Percentiles rank a stretch among this genome's conserved stretches.
These are phyloP conservation scores for Rhodotorula taiwanensis DNA, from an alignment of 768 basidiomycete genomes.

Conservation along the genomic window DNA sequence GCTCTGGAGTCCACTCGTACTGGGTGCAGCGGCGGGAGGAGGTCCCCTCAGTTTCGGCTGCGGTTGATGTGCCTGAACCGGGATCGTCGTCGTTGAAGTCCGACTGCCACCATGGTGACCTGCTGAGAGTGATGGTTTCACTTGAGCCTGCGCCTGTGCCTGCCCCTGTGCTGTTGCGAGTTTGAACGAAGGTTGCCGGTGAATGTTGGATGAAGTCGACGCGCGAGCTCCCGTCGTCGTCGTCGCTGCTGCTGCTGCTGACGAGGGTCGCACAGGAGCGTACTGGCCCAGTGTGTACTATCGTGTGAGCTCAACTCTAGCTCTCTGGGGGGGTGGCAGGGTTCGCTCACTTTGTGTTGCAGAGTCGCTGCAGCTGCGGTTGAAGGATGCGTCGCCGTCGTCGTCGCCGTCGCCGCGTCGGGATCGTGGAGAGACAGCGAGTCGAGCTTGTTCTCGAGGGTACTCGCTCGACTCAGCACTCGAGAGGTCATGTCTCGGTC, in stretches of 20 bases:
- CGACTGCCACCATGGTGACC: no score
- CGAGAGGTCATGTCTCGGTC: slow-evolving; percentile 9
- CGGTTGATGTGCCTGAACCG: no score
- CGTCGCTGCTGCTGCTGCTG: slow-evolving; percentile 2
- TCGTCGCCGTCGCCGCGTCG: not conserved
- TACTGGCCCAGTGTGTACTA: not conserved
- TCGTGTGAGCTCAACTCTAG: no score
- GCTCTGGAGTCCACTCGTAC: slow-evolving; percentile 3
- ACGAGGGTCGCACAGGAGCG: slow-evolving; percentile 20
- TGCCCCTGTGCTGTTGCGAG: not conserved
- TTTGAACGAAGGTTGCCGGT: slow-evolving; percentile 22
- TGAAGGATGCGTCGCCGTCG: not conserved
- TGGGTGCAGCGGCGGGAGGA: not conserved
- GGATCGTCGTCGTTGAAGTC: no score
- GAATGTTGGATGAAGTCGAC: slow-evolving; percentile 29
- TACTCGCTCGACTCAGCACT: slow-evolving; percentile 8
- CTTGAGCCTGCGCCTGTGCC: not conserved
- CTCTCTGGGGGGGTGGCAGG: not conserved
- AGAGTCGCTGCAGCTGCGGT: not conserved
- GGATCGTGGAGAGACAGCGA: slow-evolving; percentile 7
- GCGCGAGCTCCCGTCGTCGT: not conserved
- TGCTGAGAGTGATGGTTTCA: no score
- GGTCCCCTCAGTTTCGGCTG: no score
- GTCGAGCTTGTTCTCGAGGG: slow-evolving; percentile 29
- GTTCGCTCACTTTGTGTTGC: not conserved